Evolutionary conservation across 495 filamentous ascomycete genomes (phyloP).

Genomic region (Aspergillus affinis): DNA sequence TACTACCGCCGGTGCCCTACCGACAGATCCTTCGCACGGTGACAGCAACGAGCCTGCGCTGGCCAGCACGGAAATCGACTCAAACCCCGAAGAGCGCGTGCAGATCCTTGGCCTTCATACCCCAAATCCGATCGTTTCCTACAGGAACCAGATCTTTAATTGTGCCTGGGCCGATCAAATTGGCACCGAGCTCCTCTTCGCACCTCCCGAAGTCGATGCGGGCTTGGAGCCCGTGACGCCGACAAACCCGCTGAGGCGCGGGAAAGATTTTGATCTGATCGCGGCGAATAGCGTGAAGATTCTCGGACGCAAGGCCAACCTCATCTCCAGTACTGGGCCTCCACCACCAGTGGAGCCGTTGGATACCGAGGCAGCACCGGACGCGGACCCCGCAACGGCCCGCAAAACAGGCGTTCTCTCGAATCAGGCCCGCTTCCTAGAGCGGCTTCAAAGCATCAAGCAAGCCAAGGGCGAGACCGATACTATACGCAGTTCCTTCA

Average conservation of each 20-base stretch:
- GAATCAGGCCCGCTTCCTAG: constrained; percentile 46
- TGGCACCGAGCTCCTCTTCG: constrained; percentile 77
- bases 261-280: constrained; percentile 58
- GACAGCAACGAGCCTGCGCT: constrained; percentile 23
- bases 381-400: background rate
- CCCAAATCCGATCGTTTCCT: constrained; percentile 67
- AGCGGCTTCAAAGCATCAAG: constrained; percentile 44
- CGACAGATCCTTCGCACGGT: constrained; percentile 1
- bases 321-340: constrained; percentile 32
- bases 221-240: constrained; percentile 27
- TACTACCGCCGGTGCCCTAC: background rate
- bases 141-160: constrained; percentile 70
- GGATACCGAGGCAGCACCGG: background rate
- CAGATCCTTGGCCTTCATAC: constrained; percentile 81
- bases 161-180: constrained; percentile 76
- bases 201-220: constrained; percentile 43
- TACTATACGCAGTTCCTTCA: constrained; percentile 39
- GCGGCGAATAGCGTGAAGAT: constrained; percentile 57
- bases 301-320: constrained; percentile 42
- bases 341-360: constrained; percentile 7
- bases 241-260: constrained; percentile 35
- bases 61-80: constrained; percentile 26
- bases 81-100: constrained; percentile 47
- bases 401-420: constrained; percentile 22
- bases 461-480: constrained; percentile 45